phyloP scores from a whole-genome alignment of 371 early-diverging fungal species.

The Mortierella sp. region DNA sequence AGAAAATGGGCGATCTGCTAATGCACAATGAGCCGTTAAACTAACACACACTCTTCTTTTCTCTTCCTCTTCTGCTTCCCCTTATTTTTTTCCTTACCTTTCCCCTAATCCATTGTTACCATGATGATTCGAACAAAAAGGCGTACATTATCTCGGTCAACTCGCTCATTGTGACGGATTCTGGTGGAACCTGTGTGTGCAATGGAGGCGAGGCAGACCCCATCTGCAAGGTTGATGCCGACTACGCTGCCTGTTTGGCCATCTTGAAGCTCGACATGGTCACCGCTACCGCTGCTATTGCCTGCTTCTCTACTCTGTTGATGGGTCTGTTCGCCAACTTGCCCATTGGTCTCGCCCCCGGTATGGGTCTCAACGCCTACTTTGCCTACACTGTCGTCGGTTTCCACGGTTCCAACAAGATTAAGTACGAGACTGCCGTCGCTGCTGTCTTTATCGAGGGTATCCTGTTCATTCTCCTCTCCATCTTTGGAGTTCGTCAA shows the following conservation, averaged over 20 bases:
- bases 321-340: constrained; percentile 84
- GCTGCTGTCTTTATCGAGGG: constrained; percentile 90
- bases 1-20: background rate
- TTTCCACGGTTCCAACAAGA: constrained; percentile 81
- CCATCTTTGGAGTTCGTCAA: constrained; percentile 85
- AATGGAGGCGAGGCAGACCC: constrained; percentile 26
- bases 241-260: constrained; percentile 72
- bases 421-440: constrained; percentile 78
- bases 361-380: constrained; percentile 89
- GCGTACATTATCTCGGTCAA: constrained; percentile 82
- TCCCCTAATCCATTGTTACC: background rate
- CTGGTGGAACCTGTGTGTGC: constrained; percentile 85
- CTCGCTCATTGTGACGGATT: constrained; percentile 79
- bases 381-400: constrained; percentile 89
- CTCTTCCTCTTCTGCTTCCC: background rate
- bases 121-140: constrained; percentile 10
- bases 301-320: constrained; percentile 65
- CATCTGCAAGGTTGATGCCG: constrained; percentile 62
- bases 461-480: constrained; percentile 79
- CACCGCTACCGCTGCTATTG: constrained; percentile 82
- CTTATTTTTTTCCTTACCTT: background rate
- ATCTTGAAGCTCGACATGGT: constrained; percentile 78
- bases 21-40: constrained; percentile 3
- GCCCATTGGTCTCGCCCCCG: constrained; percentile 87
- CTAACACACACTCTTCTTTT: background rate